Conservation (phyloP, 2,329 filamentous ascomycete genomes). For the Moelleriella libera region DNA sequence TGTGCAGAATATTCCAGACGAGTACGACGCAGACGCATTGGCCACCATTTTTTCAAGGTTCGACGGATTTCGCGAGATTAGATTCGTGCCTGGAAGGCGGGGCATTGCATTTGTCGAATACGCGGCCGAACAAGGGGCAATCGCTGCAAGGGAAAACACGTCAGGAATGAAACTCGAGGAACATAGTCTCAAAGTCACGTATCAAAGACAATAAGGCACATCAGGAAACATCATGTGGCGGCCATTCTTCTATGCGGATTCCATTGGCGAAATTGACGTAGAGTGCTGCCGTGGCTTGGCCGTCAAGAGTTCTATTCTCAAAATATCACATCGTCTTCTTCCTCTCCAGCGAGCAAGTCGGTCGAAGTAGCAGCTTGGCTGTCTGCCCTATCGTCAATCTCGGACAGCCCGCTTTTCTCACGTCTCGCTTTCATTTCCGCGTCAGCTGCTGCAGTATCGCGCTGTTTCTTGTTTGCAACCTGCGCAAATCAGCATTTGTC, state of each 20-base stretch:
- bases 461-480: constrained; percentile 72
- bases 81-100: constrained; percentile 70
- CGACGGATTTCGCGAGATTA: constrained; percentile 87
- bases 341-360: constrained; percentile 60
- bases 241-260: too few species aligned
- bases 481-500: constrained; percentile 6
- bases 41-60: constrained; percentile 74
- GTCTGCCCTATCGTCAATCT: constrained; percentile 19
- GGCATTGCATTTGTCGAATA: constrained; percentile 97
- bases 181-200: constrained; percentile 85
- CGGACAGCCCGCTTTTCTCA: constrained; percentile 24
- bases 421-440: constrained; percentile 65
- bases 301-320: constrained; percentile 20
- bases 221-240: too few species aligned
- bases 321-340: constrained; percentile 80
- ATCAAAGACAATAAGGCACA: constrained; percentile 65
- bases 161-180: constrained; percentile 67
- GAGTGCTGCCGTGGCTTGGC: too few species aligned
- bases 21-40: constrained; percentile 69
- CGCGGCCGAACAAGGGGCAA: constrained; percentile 76
- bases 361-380: constrained; percentile 25
- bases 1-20: constrained; percentile 80
- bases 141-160: constrained; percentile 86
- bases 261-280: too few species aligned
- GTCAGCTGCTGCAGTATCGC: constrained; percentile 58